A percentile compares a stretch with the other conserved stretches of the same genome.
Conservation (phyloP, 345 rosid species). For the Eucalyptus pumila region DNA sequence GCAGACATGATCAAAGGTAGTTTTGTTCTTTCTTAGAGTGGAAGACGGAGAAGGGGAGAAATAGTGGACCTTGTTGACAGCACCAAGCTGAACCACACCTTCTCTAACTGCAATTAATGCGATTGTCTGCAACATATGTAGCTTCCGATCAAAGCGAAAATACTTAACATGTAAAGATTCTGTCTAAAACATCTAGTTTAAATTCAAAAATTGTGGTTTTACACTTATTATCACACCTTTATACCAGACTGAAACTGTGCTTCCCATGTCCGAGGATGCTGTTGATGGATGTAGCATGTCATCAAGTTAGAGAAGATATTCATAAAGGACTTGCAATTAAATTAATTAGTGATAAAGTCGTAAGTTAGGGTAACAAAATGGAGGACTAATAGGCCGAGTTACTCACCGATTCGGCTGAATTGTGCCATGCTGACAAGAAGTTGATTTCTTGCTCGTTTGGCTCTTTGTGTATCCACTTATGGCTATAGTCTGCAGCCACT, state of each 20-base stretch:
- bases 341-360: neutral
- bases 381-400: neutral
- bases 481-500: conserved; percentile 93
- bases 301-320: neutral
- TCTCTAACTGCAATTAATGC: conserved; percentile 93
- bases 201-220: neutral
- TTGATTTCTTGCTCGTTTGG: conserved; percentile 88
- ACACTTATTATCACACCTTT: conserved; percentile 31
- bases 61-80: conserved; percentile 59
- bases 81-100: conserved; percentile 95
- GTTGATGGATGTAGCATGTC: neutral
- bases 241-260: conserved; percentile 96
- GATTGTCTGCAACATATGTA: conserved; percentile 48
- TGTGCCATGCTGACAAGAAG: conserved; percentile 93
- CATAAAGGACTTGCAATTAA: neutral
- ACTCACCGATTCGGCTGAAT: conserved; percentile 87
- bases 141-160: neutral
- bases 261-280: conserved; percentile 99
- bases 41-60: neutral
- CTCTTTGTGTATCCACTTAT: conserved; percentile 93
- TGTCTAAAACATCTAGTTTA: neutral
- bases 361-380: neutral
- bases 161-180: neutral
- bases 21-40: neutral
- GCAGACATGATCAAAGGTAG: neutral